Evolutionary conservation across 768 basidiomycete genomes (phyloP).

Genomic region (Lentinula sp.): DNA sequence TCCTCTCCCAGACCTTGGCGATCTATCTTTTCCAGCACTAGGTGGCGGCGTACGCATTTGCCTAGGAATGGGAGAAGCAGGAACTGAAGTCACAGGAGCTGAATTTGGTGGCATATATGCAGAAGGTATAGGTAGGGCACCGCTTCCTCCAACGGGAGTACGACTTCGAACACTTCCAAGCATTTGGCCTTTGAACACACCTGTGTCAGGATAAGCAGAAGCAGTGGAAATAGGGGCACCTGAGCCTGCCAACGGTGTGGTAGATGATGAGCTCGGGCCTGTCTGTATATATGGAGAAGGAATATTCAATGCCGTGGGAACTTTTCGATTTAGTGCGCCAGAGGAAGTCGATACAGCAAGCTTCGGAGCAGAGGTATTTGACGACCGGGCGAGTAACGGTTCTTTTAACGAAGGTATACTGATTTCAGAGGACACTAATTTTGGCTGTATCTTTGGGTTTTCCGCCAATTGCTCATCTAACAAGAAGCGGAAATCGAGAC

Average conservation of each 20-base stretch:
- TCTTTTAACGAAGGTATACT: slow-evolving; percentile 19
- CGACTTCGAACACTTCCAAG: neutral
- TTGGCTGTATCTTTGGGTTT: slow-evolving; percentile 29
- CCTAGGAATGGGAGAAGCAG: slow-evolving; percentile 2
- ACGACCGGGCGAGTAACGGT: neutral
- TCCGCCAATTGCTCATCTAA: slow-evolving; percentile 66
- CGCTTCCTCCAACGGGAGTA: neutral
- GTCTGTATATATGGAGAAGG: slow-evolving; percentile 16
- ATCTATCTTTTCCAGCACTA: slow-evolving; percentile 18
- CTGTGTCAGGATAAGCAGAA: slow-evolving; percentile 4
- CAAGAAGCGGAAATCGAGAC: slow-evolving; percentile 91
- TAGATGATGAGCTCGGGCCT: neutral
- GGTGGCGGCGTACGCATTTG: slow-evolving; percentile 8
- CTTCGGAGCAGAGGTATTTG: slow-evolving; percentile 32
- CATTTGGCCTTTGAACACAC: neutral
- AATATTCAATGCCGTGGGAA: neutral
- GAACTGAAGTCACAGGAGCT: neutral
- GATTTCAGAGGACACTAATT: slow-evolving; percentile 9
- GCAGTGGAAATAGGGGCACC: slow-evolving; percentile 6
- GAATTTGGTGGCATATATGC: neutral
- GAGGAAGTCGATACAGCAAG: neutral
- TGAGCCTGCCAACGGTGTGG: slow-evolving; percentile 8
- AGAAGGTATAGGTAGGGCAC: neutral
- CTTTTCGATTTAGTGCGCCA: neutral
- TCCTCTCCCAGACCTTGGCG: slow-evolving; percentile 20